Evolutionary conservation across 2,329 filamentous ascomycete genomes (phyloP).

Genomic region (Moelleriella libera): DNA sequence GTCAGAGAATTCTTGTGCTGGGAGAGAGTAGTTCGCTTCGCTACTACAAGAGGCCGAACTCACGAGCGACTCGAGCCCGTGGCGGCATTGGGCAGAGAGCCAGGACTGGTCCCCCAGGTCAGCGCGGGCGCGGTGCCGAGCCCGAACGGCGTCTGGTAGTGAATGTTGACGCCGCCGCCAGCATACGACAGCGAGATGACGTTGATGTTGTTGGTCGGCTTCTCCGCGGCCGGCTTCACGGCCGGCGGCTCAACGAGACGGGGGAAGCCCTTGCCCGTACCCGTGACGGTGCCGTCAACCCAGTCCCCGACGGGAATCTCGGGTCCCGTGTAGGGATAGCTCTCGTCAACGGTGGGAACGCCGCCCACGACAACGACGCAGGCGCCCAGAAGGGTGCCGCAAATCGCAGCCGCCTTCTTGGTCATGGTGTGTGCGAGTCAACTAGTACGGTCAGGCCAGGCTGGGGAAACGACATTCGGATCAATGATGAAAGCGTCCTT

Average conservation of each 20-base stretch:
- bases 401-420: not conserved
- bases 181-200: constrained; percentile 34
- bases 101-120: constrained; percentile 24
- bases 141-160: constrained; percentile 39
- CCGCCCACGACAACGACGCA: not conserved
- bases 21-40: not conserved
- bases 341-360: constrained; percentile 19
- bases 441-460: too few relatives aligned
- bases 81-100: constrained; percentile 18
- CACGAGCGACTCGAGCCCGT: constrained; percentile 13
- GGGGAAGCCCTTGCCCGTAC: constrained; percentile 35
- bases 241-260: constrained; percentile 34
- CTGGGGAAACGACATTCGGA: too few relatives aligned
- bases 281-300: constrained; percentile 33
- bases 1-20: not conserved
- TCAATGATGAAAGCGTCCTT: too few relatives aligned
- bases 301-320: constrained; percentile 33
- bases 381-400: constrained; percentile 3
- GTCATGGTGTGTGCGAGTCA: not conserved
- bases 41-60: not conserved
- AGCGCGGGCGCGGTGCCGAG: constrained; percentile 28
- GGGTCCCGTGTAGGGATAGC: constrained; percentile 32
- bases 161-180: constrained; percentile 33
- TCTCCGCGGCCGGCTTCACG: constrained; percentile 25
- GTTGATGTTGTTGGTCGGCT: constrained; percentile 37